Percentiles rank a stretch among this genome's conserved stretches.
Evolutionary conservation across 2,329 filamentous ascomycete species (phyloP).

Genomic region (Pestalotiopsis fici): DNA sequence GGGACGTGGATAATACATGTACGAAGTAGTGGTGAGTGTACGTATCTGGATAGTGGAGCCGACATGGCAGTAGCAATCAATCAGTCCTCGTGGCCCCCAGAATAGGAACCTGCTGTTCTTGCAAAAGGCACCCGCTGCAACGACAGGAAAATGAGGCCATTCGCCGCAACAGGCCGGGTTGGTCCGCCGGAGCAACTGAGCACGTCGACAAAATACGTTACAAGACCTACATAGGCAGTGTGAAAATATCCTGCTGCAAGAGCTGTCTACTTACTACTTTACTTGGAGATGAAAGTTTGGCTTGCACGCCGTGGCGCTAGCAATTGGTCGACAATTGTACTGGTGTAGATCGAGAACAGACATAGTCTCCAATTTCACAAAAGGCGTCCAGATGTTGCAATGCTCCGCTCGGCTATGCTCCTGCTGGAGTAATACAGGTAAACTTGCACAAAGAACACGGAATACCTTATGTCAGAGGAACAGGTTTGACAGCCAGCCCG

Average conservation of each 20-base stretch:
- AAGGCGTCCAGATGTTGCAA: neutral
- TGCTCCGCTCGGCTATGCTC: neutral
- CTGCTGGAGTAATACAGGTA: neutral
- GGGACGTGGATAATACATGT: conserved; percentile 3
- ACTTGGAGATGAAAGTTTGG: neutral
- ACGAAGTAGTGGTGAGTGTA: too few species aligned
- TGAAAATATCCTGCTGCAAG: neutral
- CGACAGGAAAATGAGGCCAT: neutral
- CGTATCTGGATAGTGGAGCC: conserved; percentile 1
- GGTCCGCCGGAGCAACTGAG: neutral
- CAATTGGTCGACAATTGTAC: neutral
- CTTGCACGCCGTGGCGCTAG: neutral
- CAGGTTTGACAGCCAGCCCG: neutral
- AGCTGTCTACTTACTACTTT: too few species aligned
- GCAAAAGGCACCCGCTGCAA: neutral
- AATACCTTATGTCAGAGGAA: neutral
- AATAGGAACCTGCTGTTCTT: conserved; percentile 3
- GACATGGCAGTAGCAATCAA: neutral
- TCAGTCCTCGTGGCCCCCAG: neutral
- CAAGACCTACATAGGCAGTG: too few species aligned
- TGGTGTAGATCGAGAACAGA: neutral
- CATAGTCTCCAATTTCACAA: neutral
- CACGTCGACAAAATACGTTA: neutral
- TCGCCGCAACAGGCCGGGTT: neutral
- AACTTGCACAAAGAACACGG: neutral